These are phyloP conservation scores for Allium fistulosum DNA, from an alignment of 106 monocot species.

Conservation along the genomic window DNA sequence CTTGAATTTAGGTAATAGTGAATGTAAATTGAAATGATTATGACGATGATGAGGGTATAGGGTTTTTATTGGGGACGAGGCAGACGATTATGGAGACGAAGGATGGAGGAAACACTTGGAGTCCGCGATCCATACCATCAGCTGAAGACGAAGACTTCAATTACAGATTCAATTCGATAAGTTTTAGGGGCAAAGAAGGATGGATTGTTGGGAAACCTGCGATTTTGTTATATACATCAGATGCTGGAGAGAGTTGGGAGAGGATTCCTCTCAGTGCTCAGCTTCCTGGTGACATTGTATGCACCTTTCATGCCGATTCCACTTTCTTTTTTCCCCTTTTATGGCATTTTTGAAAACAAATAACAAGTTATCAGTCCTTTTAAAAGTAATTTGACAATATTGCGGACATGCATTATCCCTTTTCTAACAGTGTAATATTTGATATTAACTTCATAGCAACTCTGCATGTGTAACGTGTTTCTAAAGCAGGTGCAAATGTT, in stretches of 20 bases:
- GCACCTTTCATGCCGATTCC: neutral
- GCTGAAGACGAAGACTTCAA: constrained; percentile 99
- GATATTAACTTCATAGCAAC: too few species aligned
- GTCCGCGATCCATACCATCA: constrained; percentile 74
- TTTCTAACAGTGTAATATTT: too few species aligned
- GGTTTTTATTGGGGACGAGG: constrained; percentile 91
- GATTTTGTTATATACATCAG: constrained; percentile 79
- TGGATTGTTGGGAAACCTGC: constrained; percentile 98
- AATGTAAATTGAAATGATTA: too few species aligned
- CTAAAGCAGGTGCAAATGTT: neutral
- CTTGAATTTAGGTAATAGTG: too few species aligned
- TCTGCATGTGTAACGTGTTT: too few species aligned
- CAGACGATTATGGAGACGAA: constrained; percentile 97
- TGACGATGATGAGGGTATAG: constrained; percentile 15
- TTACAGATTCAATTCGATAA: constrained; percentile 95
- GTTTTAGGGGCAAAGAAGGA: constrained; percentile 87
- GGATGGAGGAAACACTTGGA: constrained; percentile 87
- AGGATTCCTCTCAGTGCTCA: constrained; percentile 88
- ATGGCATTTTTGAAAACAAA: too few species aligned
- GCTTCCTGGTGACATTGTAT: constrained; percentile 94
- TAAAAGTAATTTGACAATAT: too few species aligned
- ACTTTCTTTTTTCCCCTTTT: too few species aligned
- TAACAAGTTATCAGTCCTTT: too few species aligned
- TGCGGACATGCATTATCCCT: too few species aligned
- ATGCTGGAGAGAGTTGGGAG: constrained; percentile 93